phyloP scores from a whole-genome alignment of 495 filamentous ascomycete genomes.

The Talaromyces adpressus region DNA sequence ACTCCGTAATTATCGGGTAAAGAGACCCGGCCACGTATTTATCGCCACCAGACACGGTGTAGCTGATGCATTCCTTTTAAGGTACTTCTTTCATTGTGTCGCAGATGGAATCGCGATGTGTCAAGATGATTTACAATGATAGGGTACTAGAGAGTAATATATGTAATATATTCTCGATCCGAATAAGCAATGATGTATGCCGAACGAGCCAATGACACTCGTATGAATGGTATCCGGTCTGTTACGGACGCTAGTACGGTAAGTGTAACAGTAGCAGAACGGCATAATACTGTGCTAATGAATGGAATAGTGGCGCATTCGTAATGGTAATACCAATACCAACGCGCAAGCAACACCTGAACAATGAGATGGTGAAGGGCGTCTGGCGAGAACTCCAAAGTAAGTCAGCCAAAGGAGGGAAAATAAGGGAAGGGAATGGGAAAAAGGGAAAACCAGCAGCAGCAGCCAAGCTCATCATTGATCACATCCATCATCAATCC shows the following conservation, averaged over 20 bases:
- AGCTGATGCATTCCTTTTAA: not conserved
- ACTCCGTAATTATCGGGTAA: not conserved
- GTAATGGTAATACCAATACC: not conserved
- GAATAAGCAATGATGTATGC: not conserved
- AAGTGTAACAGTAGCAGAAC: not conserved
- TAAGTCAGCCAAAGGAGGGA: not conserved
- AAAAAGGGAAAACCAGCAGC: conserved; percentile 2
- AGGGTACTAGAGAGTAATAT: not conserved
- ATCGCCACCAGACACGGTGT: not conserved
- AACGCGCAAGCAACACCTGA: not conserved
- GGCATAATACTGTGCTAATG: too few species aligned
- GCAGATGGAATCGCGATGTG: not conserved
- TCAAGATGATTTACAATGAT: not conserved
- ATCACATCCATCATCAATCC: not conserved
- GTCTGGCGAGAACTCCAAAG: conserved; percentile 2
- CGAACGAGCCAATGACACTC: not conserved
- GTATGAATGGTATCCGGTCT: not conserved
- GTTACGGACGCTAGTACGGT: conserved; percentile 1
- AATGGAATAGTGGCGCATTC: not conserved
- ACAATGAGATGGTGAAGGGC: not conserved
- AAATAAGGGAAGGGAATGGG: not conserved
- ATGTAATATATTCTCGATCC: not conserved
- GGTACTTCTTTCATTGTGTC: not conserved
- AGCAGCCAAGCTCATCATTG: conserved; percentile 5
- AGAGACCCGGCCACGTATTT: not conserved